Base-by-base conservation (phyloP, 2,329 filamentous ascomycete species). In the Helicocarpus griseus region DNA sequence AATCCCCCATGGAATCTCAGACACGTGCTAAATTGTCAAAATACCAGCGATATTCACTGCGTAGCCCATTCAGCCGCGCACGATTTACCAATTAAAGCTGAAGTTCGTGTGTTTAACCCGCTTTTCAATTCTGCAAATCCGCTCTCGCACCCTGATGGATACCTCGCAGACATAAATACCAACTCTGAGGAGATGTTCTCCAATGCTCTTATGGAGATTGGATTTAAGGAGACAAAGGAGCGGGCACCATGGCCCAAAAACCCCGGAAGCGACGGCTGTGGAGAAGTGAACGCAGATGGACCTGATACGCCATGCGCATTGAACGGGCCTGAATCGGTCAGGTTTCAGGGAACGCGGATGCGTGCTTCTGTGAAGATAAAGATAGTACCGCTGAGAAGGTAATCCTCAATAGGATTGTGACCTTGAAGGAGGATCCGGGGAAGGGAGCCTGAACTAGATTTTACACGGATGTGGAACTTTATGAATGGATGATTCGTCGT, bases 301-400 rank as follows among this genome's bases (percentile, higher is more conserved):
- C 1, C 3, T 5, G 9, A 5, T n/a, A 14, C 9, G 3, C 33
- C 33, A 14, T n/a, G 2, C 33, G 43, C 54, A n/a, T n/a, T n/a
- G 2, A 54, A 58, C 9, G 85, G 85, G 1, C 80, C 81, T 22
- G 87, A 88, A 70, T 85, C 78, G 50, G 84, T 96, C 6, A 78
- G 91, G 43, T 97, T 97, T 77, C 91, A 97, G 75, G 91, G 83
- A 2, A 83, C 95, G 77, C 79, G 91, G 24, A 86, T 40, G 91
- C 85, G 8, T 95, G 94, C 65, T 93, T 91, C 71, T 82, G 82
- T 74, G 54, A 75, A 66, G 90, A 95, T 65, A 80, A 79, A 46
- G 89, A 95, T 61, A 87, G 82, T 54, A 86, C 81, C 0, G 80
- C 81, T 29, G 86, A 88, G n/a, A 87, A 85, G 67, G 76, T 95